Evolutionary conservation across 352 stramenopile genomes (phyloP).

Genomic region (Phytophthora parvispora): DNA sequence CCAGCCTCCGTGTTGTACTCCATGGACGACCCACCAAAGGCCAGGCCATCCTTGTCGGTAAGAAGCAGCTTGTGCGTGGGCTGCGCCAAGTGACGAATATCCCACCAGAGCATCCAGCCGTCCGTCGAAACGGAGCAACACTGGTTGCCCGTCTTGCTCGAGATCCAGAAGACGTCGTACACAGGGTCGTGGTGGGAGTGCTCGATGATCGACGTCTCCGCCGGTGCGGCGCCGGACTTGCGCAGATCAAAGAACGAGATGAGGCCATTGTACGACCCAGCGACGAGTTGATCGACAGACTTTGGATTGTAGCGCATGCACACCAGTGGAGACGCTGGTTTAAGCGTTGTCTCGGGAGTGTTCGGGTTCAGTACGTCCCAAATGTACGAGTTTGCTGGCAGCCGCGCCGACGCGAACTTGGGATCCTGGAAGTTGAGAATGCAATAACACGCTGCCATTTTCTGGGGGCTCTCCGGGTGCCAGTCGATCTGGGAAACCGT

Average conservation of each 20-base stretch:
- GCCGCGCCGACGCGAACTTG: conserved; percentile 86
- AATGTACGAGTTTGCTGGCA: conserved; percentile 94
- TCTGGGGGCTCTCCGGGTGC: conserved; percentile 96
- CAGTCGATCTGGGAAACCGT: conserved; percentile 98
- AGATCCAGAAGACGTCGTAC: conserved; percentile 98
- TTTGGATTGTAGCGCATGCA: conserved; percentile 98
- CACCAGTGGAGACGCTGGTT: conserved; percentile 89
- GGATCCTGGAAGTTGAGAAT: conserved; percentile 97
- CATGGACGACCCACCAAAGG: conserved; percentile 95
- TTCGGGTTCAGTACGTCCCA: conserved; percentile 99
- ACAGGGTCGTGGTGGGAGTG: conserved; percentile 98
- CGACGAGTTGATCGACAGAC: conserved; percentile 96
- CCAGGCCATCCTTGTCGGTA: conserved; percentile 81
- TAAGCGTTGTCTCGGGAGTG: conserved; percentile 95
- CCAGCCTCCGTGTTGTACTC: conserved; percentile 98
- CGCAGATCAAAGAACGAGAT: conserved; percentile 98
- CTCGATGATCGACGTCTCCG: conserved; percentile 96
- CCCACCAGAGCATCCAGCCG: conserved; percentile 94
- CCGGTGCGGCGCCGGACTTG: conserved; percentile 90
- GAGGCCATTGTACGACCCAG: conserved; percentile 97
- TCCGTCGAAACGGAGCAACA: conserved; percentile 98
- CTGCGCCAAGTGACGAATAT: conserved; percentile 90
- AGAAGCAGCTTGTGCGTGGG: conserved; percentile 86
- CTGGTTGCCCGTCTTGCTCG: conserved; percentile 97
- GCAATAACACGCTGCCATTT: conserved; percentile 98